Base-by-base conservation (phyloP, 495 filamentous ascomycete species). In the Pseudotulostoma volvatum region DNA sequence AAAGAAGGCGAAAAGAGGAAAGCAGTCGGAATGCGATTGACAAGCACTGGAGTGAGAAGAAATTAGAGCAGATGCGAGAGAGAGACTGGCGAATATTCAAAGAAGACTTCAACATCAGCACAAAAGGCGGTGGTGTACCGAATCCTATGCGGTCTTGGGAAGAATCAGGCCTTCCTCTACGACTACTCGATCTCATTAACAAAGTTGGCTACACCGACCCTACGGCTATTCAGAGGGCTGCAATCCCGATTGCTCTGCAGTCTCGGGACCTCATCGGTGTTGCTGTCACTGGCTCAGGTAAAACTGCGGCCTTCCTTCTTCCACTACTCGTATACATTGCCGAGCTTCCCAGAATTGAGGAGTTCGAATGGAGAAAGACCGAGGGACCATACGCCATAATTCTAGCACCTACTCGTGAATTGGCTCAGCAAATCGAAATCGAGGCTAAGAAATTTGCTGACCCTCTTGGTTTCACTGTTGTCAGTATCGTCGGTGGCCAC, bases 41-140 rank as follows among this genome's bases (percentile, higher is more conserved):
- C 46, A 90, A 90, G 62, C 92, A 99, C 57, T 99, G 92, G 92
- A 92, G 83, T 34, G 86, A 96, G 60, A 99, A 99, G 74, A 77
- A 68, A 42, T 58, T 99, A 48, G 83, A 90, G 11, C 80, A 90
- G 48, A 99, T 99, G 90, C 83, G 85, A 45, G 87, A 96, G 64
- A 70, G 90, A 50, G 90, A 99, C 55, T 99, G 92, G 92, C 81
- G 90, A 52, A 96, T 99, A 47, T 94, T 99, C 71, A 96, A 96
- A 64, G 92, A 96, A 61, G 90, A 99, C 53, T 96, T 93, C 66
- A 93, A 93, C 49, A 99, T 99, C 57, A 67, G 72, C 28, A 95
- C 86, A 13, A 94, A 93, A 57, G 79, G 79, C 42, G 90, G 90
- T 23, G 71, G 72, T 9, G 87, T 99, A 33, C 90, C 90, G 1